Base-by-base conservation (phyloP, 208 protist species). In the Trypanosoma avium region DNA sequence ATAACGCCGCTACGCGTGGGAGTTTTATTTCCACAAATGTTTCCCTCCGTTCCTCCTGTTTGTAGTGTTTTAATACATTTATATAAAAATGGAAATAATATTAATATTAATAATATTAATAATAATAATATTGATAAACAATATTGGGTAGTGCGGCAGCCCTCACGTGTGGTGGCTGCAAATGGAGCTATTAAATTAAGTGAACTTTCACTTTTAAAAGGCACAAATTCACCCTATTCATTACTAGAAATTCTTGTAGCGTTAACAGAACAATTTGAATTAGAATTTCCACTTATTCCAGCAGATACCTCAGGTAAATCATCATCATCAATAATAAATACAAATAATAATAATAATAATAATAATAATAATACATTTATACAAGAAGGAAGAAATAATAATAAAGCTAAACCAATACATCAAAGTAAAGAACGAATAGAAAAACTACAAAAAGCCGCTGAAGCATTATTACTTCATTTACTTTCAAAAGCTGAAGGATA, bases 201-300 rank as follows among this genome's bases (percentile, higher is more conserved):
- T 43, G 75, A 75, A 42, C 68, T 89, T 29, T 70, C 66, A 10
- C 77, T 84, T n/a, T 53, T 93, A 27, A 77, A 74, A 17, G 77
- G 76, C 2, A 57, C 76, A 27, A 66, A 65, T 55, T 74, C 76
- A 0, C 86, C 86, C 22, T 93, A 79, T 46, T 70, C 83, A 13
- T 42, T 93, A 26, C 52, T 88, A 1, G 81, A 88, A 33, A 74
- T 90, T 10, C 77, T 93, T 0, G 58, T 90, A 8, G 87, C 81
- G 9, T 67, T 93, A 3, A 83, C 66, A 13, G 83, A 90, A 52
- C 76, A 90, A 70, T 88, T 93, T 59, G 78, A 88, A 52, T 46
- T 79, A 0, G 80, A 93, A 69, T 90, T 80, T 61, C 86, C 86
- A 22, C 53, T 87, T 12, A 71, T 84, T 0, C 52, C 48, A 24